Evolutionary conservation across 2,329 filamentous ascomycete genomes (phyloP).

Genomic region (Podosphaera fusca): DNA sequence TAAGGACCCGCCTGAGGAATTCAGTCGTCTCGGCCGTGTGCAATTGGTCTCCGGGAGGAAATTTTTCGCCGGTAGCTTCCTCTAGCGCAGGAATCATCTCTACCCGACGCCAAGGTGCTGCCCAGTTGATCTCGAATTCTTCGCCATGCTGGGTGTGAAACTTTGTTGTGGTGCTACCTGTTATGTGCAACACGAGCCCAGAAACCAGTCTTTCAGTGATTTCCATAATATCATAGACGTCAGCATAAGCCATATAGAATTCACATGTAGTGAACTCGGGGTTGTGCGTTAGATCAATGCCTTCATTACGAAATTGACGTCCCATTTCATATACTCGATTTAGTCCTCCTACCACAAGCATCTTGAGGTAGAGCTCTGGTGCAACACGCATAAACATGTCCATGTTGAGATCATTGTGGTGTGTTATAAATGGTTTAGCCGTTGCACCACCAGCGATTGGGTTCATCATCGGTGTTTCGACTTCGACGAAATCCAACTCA

Average conservation of each 20-base stretch:
- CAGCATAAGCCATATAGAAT: constrained; percentile 87
- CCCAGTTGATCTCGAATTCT: constrained; percentile 84
- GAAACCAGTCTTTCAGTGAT: constrained; percentile 87
- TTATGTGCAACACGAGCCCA: constrained; percentile 68
- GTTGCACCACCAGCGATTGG: constrained; percentile 88
- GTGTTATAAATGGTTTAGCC: constrained; percentile 79
- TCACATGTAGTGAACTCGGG: constrained; percentile 95
- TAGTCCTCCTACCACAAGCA: constrained; percentile 76
- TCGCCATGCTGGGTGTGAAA: constrained; percentile 77
- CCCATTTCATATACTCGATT: constrained; percentile 92
- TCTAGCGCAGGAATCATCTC: constrained; percentile 93
- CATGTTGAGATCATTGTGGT: constrained; percentile 91
- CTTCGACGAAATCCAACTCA: constrained; percentile 68
- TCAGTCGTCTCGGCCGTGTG: constrained; percentile 73
- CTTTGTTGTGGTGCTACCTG: constrained; percentile 61
- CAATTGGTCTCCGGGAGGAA: constrained; percentile 69
- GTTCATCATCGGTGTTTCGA: constrained; percentile 96
- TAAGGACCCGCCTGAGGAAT: constrained; percentile 63
- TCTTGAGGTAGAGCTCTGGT: constrained; percentile 91
- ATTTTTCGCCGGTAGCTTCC: constrained; percentile 75
- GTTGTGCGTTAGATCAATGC: constrained; percentile 84
- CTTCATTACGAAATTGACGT: constrained; percentile 86
- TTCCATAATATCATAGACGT: constrained; percentile 76
- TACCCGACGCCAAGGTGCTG: constrained; percentile 73
- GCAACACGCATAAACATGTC: constrained; percentile 88